phyloP scores from a whole-genome alignment of 306 rosid species.

The Castanea mollissima region DNA sequence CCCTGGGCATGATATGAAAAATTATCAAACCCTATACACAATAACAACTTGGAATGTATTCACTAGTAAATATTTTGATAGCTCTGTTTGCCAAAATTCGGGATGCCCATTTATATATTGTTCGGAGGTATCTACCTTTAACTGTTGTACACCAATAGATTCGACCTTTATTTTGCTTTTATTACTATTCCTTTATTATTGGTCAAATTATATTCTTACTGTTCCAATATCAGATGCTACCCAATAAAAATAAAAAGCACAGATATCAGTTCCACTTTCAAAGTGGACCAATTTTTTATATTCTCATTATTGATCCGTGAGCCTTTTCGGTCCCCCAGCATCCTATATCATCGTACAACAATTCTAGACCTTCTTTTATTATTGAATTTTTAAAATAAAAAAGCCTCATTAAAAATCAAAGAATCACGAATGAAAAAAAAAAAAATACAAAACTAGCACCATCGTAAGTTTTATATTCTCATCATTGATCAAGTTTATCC shows the following conservation, averaged over 20 bases:
- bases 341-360: too few relatives aligned
- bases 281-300: not conserved
- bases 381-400: too few relatives aligned
- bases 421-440: too few relatives aligned
- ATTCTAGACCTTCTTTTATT: too few relatives aligned
- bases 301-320: not conserved
- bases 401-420: too few relatives aligned
- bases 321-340: too few relatives aligned
- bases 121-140: not conserved
- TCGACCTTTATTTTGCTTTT: not conserved
- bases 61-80: not conserved
- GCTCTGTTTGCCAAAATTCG: not conserved
- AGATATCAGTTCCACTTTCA: not conserved
- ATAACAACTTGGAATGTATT: not conserved
- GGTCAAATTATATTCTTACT: too few relatives aligned
- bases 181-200: not conserved
- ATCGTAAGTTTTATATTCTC: not conserved
- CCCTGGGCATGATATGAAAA: conserved; percentile 34
- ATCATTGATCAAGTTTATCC: not conserved
- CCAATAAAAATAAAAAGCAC: not conserved
- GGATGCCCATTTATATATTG: conserved; percentile 4
- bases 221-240: not conserved
- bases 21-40: not conserved
- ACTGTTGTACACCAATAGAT: conserved; percentile 10
- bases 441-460: too few relatives aligned